Percentiles rank a stretch among this genome's conserved stretches.
These are phyloP conservation scores for Stemphylium vesicarium DNA, from an alignment of 2,329 filamentous ascomycete species.

Conservation along the genomic window DNA sequence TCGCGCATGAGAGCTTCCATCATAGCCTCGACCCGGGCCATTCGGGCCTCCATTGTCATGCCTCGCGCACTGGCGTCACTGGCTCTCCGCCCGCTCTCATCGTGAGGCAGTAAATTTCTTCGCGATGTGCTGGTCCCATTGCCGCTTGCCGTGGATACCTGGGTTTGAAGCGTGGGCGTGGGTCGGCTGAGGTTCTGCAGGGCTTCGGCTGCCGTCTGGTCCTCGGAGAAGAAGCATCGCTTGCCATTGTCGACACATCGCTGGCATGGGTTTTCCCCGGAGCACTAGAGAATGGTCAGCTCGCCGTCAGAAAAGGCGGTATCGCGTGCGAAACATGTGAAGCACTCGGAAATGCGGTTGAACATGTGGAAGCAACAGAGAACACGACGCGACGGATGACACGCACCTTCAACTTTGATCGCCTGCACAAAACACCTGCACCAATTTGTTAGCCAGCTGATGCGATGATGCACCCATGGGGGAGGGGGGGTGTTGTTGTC, in stretches of 20 bases:
- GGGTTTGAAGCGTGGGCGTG: conserved; percentile 26
- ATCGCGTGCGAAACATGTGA: neutral
- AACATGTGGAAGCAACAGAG: too few species aligned
- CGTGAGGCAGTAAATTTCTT: conserved; percentile 30
- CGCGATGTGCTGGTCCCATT: conserved; percentile 21
- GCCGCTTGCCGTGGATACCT: conserved; percentile 10
- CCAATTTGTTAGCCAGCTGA: conserved; percentile 18
- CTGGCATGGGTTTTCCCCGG: conserved; percentile 45
- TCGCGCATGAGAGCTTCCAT: conserved; percentile 45
- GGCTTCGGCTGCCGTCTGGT: conserved; percentile 47
- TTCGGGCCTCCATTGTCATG: conserved; percentile 43
- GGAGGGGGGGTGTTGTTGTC: neutral
- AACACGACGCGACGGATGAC: neutral
- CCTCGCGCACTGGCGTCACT: conserved; percentile 37
- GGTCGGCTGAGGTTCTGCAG: conserved; percentile 47
- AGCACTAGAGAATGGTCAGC: conserved; percentile 31
- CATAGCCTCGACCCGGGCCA: conserved; percentile 45
- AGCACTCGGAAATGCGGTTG: neutral
- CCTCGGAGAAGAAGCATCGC: conserved; percentile 48
- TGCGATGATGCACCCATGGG: neutral
- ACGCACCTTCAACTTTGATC: conserved; percentile 46
- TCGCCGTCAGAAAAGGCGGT: neutral
- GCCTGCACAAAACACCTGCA: conserved; percentile 42
- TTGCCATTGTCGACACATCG: conserved; percentile 44
- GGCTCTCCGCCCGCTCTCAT: conserved; percentile 27